Percentiles rank a stretch among this genome's conserved stretches.
Evolutionary conservation across 2,329 filamentous ascomycete genomes (phyloP).

Genomic region (Pestalotiopsis sp.): DNA sequence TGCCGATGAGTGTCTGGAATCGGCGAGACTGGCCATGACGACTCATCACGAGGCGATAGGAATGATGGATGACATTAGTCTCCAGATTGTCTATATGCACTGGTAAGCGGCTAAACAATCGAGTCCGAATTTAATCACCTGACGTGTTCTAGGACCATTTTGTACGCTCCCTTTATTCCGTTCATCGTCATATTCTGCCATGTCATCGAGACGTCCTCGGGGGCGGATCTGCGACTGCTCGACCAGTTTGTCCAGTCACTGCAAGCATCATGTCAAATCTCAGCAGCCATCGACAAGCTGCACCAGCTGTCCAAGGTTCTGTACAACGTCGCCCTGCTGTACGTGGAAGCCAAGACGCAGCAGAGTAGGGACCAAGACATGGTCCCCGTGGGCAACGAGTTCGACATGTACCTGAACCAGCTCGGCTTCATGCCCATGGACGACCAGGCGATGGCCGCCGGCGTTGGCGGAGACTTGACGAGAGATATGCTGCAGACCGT

Average conservation of each 20-base stretch:
- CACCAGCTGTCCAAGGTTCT: slow-evolving; percentile 62
- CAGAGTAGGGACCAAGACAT: slow-evolving; percentile 34
- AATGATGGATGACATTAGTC: slow-evolving; percentile 36
- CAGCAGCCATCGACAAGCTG: slow-evolving; percentile 54
- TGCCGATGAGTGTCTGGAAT: slow-evolving; percentile 42
- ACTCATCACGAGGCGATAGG: slow-evolving; percentile 43
- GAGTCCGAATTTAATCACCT: slow-evolving; percentile 14
- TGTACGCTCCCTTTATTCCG: slow-evolving; percentile 55
- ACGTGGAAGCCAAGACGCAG: slow-evolving; percentile 55
- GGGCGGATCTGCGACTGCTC: slow-evolving; percentile 47
- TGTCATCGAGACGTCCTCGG: slow-evolving; percentile 47
- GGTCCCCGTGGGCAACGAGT: slow-evolving; percentile 31
- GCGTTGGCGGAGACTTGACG: neutral
- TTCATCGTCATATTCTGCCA: slow-evolving; percentile 57
- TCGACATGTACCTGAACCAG: slow-evolving; percentile 35
- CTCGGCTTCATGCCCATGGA: slow-evolving; percentile 35
- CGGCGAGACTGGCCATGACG: slow-evolving; percentile 42
- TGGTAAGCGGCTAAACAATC: slow-evolving; percentile 44
- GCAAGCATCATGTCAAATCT: slow-evolving; percentile 46
- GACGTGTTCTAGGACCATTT: slow-evolving; percentile 38
- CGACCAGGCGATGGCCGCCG: slow-evolving; percentile 9
- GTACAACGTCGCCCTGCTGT: slow-evolving; percentile 59
- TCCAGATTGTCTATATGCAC: slow-evolving; percentile 45
- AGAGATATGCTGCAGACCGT: slow-evolving; percentile 25
- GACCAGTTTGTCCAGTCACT: slow-evolving; percentile 54